Conservation (phyloP, 2,329 filamentous ascomycete genomes). For the Clonostachys sp. region DNA sequence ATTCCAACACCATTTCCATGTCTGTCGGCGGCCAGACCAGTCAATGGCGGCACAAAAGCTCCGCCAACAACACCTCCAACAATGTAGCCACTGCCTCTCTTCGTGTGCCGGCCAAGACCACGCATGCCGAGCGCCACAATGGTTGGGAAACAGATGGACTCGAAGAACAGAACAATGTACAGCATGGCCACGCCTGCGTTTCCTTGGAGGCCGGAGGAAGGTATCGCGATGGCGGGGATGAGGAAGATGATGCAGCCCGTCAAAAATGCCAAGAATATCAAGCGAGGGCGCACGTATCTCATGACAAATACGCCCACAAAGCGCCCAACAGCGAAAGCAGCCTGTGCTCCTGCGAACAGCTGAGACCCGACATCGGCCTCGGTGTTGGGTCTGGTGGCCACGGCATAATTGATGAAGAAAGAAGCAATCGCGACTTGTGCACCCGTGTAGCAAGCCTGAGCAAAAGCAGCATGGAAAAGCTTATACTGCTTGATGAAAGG, state of each 20-base stretch:
- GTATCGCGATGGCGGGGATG: slow-evolving; percentile 36
- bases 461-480: slow-evolving; percentile 70
- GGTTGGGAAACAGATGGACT: slow-evolving; percentile 76
- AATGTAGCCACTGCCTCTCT: slow-evolving; percentile 67
- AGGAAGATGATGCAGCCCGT: slow-evolving; percentile 60
- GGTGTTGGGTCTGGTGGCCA: slow-evolving; percentile 51
- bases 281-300: slow-evolving; percentile 61
- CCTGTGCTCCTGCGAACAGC: slow-evolving; percentile 71
- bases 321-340: slow-evolving; percentile 66
- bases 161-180: slow-evolving; percentile 71
- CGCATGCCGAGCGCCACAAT: slow-evolving; percentile 75
- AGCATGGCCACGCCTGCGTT: slow-evolving; percentile 54
- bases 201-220: slow-evolving; percentile 18
- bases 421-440: slow-evolving; percentile 62
- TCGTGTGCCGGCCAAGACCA: slow-evolving; percentile 71
- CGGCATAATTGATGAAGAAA: slow-evolving; percentile 73
- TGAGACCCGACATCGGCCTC: slow-evolving; percentile 50
- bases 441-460: slow-evolving; percentile 76
- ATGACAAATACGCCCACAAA: slow-evolving; percentile 66
- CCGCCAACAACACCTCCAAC: slow-evolving; percentile 69
- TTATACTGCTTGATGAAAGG: slow-evolving; percentile 68
- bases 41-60: slow-evolving; percentile 68
- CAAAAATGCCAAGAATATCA: slow-evolving; percentile 64
- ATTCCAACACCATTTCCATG: slow-evolving; percentile 58
- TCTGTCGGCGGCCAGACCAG: slow-evolving; percentile 62